These are phyloP conservation scores for Alternaria rosae DNA, from an alignment of 2,329 filamentous ascomycete genomes.

Conservation along the genomic window DNA sequence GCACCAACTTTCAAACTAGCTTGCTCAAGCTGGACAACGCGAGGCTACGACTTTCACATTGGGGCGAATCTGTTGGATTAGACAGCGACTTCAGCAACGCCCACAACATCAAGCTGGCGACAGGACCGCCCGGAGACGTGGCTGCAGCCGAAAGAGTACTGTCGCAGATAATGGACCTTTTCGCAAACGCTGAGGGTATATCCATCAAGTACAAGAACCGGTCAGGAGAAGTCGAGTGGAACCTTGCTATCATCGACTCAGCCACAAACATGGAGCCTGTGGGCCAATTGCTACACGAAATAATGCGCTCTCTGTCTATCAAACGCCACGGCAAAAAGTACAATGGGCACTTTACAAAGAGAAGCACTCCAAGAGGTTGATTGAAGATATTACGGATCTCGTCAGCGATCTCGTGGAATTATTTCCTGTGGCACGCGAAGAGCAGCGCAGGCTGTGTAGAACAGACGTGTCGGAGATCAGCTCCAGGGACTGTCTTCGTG, in stretches of 20 bases:
- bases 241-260: not conserved
- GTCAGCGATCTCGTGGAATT: not conserved
- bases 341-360: not conserved
- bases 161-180: not conserved
- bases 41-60: not conserved
- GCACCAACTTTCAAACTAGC: not conserved
- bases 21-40: not conserved
- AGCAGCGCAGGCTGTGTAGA: not conserved
- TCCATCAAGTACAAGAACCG: not conserved
- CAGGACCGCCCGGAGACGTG: not conserved
- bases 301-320: not conserved
- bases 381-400: not conserved
- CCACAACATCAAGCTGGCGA: not conserved
- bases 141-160: not conserved
- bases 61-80: not conserved
- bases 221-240: not conserved
- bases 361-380: not conserved
- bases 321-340: not conserved
- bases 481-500: not conserved
- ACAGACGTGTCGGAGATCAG: not conserved
- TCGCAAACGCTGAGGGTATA: not conserved
- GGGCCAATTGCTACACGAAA: not conserved
- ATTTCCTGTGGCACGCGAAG: not conserved
- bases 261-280: not conserved
- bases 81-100: not conserved